Conservation (phyloP, 2,329 filamentous ascomycete species). For the Ambrosiella cleistominuta region DNA sequence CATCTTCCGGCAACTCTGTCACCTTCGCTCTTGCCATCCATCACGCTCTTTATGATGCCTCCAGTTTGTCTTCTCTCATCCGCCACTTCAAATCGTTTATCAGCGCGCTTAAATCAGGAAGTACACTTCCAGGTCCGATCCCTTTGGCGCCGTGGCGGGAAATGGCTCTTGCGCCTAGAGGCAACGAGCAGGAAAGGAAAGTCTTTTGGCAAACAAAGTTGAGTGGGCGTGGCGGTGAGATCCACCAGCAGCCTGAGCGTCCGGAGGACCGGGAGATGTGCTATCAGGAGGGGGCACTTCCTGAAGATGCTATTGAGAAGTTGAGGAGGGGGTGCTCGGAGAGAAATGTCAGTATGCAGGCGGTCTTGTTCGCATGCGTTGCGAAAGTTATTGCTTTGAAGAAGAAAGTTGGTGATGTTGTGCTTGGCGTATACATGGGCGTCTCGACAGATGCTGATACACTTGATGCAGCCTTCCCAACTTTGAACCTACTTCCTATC, state of each 20-base stretch:
- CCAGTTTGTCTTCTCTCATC: slow-evolving; percentile 53
- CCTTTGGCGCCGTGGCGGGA: slow-evolving; percentile 18
- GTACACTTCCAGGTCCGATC: slow-evolving; percentile 10
- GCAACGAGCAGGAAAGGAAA: slow-evolving; percentile 14
- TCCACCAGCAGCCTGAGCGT: slow-evolving; percentile 22
- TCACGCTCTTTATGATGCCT: slow-evolving; percentile 75
- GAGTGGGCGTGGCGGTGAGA: slow-evolving; percentile 8
- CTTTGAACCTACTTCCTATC: slow-evolving; percentile 63
- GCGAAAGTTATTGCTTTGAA: slow-evolving; percentile 27
- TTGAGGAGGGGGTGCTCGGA: slow-evolving; percentile 22
- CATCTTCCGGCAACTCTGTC: slow-evolving; percentile 1
- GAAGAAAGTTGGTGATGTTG: slow-evolving; percentile 19
- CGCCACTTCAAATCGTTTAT: slow-evolving; percentile 19
- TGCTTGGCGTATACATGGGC: slow-evolving; percentile 69
- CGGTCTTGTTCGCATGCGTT: slow-evolving; percentile 58
- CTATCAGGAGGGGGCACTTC: slow-evolving; percentile 17
- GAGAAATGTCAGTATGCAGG: slow-evolving; percentile 48
- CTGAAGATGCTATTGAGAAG: slow-evolving; percentile 21
- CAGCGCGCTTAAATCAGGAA: slow-evolving; percentile 14
- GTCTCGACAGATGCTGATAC: slow-evolving; percentile 40
- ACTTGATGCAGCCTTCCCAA: slow-evolving; percentile 41
- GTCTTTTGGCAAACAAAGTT: slow-evolving; percentile 29
- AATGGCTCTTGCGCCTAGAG: slow-evolving; percentile 12
- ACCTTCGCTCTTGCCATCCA: slow-evolving; percentile 47
- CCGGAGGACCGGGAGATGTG: slow-evolving; percentile 20